Conservation (phyloP, 495 filamentous ascomycete genomes). For the Wilcoxina mikolae region DNA sequence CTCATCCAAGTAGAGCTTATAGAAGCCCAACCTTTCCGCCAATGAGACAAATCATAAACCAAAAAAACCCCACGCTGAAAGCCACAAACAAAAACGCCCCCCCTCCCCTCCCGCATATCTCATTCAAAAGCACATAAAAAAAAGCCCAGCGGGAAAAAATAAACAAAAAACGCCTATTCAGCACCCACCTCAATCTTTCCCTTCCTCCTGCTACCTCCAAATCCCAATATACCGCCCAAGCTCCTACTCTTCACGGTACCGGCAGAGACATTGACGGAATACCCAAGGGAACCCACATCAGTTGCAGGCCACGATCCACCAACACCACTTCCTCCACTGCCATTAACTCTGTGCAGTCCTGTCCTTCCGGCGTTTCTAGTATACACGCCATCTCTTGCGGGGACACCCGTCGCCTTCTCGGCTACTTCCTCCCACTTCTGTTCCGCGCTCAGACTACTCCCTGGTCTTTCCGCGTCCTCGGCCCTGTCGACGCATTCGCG, state of each 20-base stretch:
- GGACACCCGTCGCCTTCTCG: conserved; percentile 43
- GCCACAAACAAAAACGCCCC: no score
- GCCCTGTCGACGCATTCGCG: conserved; percentile 48
- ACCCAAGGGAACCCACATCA: neutral
- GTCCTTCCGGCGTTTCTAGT: neutral
- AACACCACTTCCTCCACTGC: no score
- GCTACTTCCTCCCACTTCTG: conserved; percentile 60
- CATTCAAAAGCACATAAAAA: conserved; percentile 4
- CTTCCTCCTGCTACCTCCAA: neutral
- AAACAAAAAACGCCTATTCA: neutral
- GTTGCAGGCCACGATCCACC: neutral
- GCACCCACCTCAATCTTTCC: neutral
- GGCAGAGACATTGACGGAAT: neutral
- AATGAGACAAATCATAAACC: no score
- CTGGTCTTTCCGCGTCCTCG: conserved; percentile 56
- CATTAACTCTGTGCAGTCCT: neutral
- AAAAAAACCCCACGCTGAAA: no score
- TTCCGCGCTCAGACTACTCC: conserved; percentile 35
- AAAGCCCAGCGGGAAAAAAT: conserved; percentile 7
- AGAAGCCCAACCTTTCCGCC: no score
- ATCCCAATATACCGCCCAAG: neutral
- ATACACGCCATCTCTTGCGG: conserved; percentile 29
- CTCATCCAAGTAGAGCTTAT: no score
- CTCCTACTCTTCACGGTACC: neutral
- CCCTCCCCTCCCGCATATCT: no score